Conservation (phyloP, 2,329 filamentous ascomycete species). For the Pseudonectria foliicola region DNA sequence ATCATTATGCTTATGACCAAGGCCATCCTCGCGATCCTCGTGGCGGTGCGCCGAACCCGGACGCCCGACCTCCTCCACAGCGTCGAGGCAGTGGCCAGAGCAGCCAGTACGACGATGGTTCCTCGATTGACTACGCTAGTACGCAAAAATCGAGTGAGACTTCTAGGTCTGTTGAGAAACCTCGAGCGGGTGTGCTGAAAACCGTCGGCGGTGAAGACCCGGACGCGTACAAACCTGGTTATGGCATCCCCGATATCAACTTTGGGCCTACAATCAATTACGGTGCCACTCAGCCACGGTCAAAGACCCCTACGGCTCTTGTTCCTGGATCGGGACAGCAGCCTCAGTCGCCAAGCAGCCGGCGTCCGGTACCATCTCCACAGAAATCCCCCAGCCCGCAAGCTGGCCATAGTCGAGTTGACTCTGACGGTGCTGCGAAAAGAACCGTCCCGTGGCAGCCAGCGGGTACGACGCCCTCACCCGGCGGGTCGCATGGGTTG, state of each 20-base stretch:
- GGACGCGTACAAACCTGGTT: conserved; percentile 22
- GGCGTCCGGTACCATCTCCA: conserved; percentile 15
- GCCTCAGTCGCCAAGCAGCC: conserved; percentile 27
- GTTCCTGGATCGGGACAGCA: conserved; percentile 13
- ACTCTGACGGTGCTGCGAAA: conserved; percentile 47
- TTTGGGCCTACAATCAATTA: conserved; percentile 81
- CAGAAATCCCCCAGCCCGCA: conserved; percentile 16
- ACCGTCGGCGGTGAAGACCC: conserved; percentile 57
- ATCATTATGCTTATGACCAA: conserved; percentile 29
- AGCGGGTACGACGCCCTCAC: conserved; percentile 45
- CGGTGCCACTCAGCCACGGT: conserved; percentile 26
- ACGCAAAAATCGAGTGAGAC: conserved; percentile 18
- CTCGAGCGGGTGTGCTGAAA: conserved; percentile 72
- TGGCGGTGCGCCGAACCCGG: conserved; percentile 12
- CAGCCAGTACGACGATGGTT: conserved; percentile 54
- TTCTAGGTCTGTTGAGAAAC: conserved; percentile 47
- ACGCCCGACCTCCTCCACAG: conserved; percentile 19
- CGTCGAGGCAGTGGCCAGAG: conserved; percentile 30
- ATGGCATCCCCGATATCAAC: conserved; percentile 66
- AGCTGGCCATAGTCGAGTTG: conserved; percentile 36
- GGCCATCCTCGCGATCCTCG: conserved; percentile 13
- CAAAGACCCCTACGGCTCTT: conserved; percentile 21
- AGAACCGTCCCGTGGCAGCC: conserved; percentile 77
- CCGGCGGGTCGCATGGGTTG: conserved; percentile 42
- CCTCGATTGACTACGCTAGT: conserved; percentile 27